Base-by-base conservation (phyloP, 2,329 filamentous ascomycete species). In the Pezicula carpinea region DNA sequence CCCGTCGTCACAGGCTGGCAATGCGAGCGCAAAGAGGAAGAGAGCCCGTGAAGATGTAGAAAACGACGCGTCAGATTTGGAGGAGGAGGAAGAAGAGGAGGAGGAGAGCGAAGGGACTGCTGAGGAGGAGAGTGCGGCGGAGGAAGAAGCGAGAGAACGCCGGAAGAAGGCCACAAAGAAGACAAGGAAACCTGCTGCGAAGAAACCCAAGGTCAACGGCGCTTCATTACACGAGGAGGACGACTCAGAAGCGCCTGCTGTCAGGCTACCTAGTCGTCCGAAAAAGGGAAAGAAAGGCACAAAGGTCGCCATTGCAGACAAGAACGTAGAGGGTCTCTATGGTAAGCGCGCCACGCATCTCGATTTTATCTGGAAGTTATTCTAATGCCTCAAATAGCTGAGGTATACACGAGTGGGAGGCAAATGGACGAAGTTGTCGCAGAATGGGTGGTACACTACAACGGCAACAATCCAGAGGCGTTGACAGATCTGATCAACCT, bases 401-500 rank as follows among this genome's bases (percentile, higher is more conserved):
- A 83, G 46, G 74, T 86, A 8, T 85, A 85, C 56, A 75, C 72
- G 34, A 82, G 78, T 14, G 79, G 79, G 31, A 70, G 80, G 47
- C 66, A 71, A 43, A 69, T 75, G 15, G 72, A 80, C 46, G 72
- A 77, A 48, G 75, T 84, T 45, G 79, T 80, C 18, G 72, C 75
- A 43, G 72, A 77, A 46, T 86, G 82, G 80, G 71, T 82, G 49
- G 69, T 73, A 48, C 73, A 72, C 49, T 85, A 83, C 59, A 71
- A 73, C 52, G 66, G 67, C 5, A 72, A 83, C 57, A 71, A 75
- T 50, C 69, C 74, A 14, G 69, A 65, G 22, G 79, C 80, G 10
- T 68, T 85, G 53, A 74, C 76, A 14, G 80, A 85, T 41, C 68
- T 86, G 46, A 75, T 87, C 57, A 86, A 85, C 65, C 83, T 82